Base-by-base conservation (phyloP, 768 basidiomycete species). In the Hericium rajendrae region DNA sequence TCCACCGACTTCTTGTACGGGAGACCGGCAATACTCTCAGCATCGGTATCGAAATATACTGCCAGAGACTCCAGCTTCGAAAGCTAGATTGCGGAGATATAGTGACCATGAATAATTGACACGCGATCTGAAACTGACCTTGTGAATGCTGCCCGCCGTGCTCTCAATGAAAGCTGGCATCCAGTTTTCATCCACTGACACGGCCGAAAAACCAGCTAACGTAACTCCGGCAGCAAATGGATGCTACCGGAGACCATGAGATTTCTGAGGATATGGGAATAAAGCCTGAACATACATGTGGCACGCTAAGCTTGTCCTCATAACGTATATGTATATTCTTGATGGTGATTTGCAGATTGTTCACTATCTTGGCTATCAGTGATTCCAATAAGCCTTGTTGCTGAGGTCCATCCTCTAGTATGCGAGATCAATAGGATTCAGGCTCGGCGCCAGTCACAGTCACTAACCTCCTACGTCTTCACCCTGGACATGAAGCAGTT, bases 271-370 rank as follows among this genome's bases (percentile, higher is more conserved):
- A n/a, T 24, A 40, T 57, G 49, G 48, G 38, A 38, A 18, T 22
- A 41, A 22, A 26, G 2, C 28, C 51, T 2, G 52, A 51, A 74
- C 88, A 65, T 70, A 94, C 94, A 28, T 88, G 91, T 32, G 94
- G 94, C 26, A 94, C 92, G 64, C 92, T 97, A 64, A 93, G 70
- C 52, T 86, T 86, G 73, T 99, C 97, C 71, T 99, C 97, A 65
- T 97, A 99, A 54, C 97, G 86, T 49, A 98, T 72, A 69, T 99
- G 97, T 48, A 99, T 91, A 64, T 97, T 95, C 72, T 88, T 91
- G 59, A 98, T 83, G 12, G 92, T 94, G 24, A 98, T 83, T 73
- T 99, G 97, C 24, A 98, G 71, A 67, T 99, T 99, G 72, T 98
- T 95, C 62, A 98, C 83, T 57, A 98, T 81, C 68, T 95, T 97